A percentile compares a stretch with the other conserved stretches of the same genome.
phyloP scores from a whole-genome alignment of 257 asterid genomes.

The Gentiana dahurica region DNA sequence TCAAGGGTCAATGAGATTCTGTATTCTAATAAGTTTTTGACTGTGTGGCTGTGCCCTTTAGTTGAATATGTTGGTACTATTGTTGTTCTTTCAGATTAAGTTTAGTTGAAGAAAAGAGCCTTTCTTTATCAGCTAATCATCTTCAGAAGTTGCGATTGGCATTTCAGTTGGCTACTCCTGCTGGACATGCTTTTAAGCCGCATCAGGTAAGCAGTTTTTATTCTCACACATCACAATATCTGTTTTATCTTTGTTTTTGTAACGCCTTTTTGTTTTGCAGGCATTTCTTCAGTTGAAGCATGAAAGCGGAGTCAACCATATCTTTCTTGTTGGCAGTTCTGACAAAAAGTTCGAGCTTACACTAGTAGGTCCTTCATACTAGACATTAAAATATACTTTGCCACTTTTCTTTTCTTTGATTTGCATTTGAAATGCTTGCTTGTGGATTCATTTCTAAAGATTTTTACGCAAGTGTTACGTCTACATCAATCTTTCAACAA shows the following conservation, averaged over 20 bases:
- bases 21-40: too few species aligned
- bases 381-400: too few species aligned
- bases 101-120: slow-evolving; percentile 38
- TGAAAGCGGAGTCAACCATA: slow-evolving; percentile 82
- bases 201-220: slow-evolving; percentile 56
- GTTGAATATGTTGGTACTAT: too few species aligned
- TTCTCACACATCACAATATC: background rate
- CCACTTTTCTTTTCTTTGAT: too few species aligned
- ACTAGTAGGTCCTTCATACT: slow-evolving; percentile 43
- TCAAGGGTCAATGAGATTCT: too few species aligned
- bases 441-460: too few species aligned
- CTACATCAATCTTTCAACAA: too few species aligned
- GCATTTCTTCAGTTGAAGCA: slow-evolving; percentile 76
- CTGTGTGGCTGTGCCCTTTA: too few species aligned
- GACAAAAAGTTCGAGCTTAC: slow-evolving; percentile 60
- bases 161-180: slow-evolving; percentile 64
- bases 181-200: slow-evolving; percentile 66
- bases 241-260: slow-evolving; percentile 8
- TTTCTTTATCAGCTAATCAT: slow-evolving; percentile 83
- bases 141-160: slow-evolving; percentile 79
- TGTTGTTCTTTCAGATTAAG: slow-evolving; percentile 40
- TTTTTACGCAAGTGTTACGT: too few species aligned
- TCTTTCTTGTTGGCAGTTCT: slow-evolving; percentile 67
- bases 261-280: slow-evolving; percentile 33
- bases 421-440: too few species aligned